phyloP scores from a whole-genome alignment of 768 basidiomycete genomes.

The Pleurotus tuoliensis region DNA sequence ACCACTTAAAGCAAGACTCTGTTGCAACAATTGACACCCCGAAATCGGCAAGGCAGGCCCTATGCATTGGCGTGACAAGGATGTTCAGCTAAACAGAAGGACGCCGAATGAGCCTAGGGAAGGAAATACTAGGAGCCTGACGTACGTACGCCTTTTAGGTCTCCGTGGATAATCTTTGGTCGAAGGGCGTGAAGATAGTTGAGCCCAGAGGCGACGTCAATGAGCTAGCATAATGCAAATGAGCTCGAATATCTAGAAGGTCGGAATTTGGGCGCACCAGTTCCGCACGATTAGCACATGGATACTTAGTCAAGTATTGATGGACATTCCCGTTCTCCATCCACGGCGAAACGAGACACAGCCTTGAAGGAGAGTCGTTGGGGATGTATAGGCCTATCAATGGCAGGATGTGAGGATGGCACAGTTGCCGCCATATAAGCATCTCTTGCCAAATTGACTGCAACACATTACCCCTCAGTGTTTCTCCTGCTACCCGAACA shows the following conservation, averaged over 20 bases:
- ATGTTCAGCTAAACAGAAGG: slow-evolving; percentile 37
- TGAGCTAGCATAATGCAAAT: slow-evolving; percentile 16
- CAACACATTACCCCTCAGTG: slow-evolving; percentile 3
- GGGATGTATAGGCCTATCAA: slow-evolving; percentile 31
- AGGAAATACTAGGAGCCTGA: not conserved
- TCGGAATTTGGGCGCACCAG: slow-evolving; percentile 7
- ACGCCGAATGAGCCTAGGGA: not conserved
- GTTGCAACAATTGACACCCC: slow-evolving; percentile 31
- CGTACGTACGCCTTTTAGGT: slow-evolving; percentile 36
- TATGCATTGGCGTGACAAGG: slow-evolving; percentile 33
- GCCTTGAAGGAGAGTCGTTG: slow-evolving; percentile 19
- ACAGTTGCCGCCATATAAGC: slow-evolving; percentile 25
- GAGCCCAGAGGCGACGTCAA: slow-evolving; percentile 28
- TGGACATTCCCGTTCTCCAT: slow-evolving; percentile 33
- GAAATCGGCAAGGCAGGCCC: slow-evolving; percentile 49
- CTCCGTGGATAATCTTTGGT: slow-evolving; percentile 38
- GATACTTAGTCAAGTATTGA: slow-evolving; percentile 18
- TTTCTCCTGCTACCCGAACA: not conserved
- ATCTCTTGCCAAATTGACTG: slow-evolving; percentile 27
- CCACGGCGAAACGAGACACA: slow-evolving; percentile 36
- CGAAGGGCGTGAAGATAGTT: slow-evolving; percentile 25
- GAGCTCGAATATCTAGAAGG: not conserved
- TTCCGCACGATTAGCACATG: slow-evolving; percentile 13
- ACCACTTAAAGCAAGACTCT: slow-evolving; percentile 10
- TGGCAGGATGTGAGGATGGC: slow-evolving; percentile 29